A percentile compares a stretch with the other conserved stretches of the same genome.
Conservation (phyloP, 331 rosid genomes). For the Stylosanthes scabra region DNA sequence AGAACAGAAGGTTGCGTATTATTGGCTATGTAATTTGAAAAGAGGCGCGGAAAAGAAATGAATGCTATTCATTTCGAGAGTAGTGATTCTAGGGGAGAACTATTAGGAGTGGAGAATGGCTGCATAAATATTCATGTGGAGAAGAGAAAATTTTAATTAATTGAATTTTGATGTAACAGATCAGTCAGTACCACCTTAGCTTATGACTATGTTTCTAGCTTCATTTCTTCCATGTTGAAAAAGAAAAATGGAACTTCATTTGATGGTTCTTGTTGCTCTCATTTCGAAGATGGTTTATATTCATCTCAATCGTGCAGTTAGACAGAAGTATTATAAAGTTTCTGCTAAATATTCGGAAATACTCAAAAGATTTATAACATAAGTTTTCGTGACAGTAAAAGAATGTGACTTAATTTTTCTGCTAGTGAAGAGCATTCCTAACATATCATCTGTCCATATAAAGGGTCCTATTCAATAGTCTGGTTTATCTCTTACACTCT, state of each 20-base stretch:
- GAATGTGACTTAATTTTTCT: background rate
- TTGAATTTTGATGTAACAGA: background rate
- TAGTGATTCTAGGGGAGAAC: background rate
- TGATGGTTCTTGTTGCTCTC: slow-evolving; percentile 7
- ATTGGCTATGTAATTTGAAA: background rate
- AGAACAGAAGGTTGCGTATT: background rate
- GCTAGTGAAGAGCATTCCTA: slow-evolving; percentile 19
- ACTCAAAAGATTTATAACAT: slow-evolving; percentile 13
- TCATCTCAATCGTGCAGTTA: slow-evolving; percentile 24
- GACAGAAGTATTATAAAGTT: slow-evolving; percentile 6
- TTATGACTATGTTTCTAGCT: background rate
- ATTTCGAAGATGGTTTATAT: slow-evolving; percentile 17
- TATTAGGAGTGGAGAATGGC: background rate
- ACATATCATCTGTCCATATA: slow-evolving; percentile 26
- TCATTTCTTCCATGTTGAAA: background rate
- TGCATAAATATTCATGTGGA: slow-evolving; percentile 9
- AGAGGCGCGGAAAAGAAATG: slow-evolving; percentile 2
- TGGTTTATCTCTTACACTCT: slow-evolving; percentile 6
- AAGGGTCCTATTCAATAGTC: slow-evolving; percentile 10
- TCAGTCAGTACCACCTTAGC: background rate
- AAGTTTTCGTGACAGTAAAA: slow-evolving; percentile 13
- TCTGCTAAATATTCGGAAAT: slow-evolving; percentile 7
- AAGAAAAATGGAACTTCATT: background rate
- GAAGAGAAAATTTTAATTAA: background rate
- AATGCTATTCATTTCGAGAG: background rate